Conservation (phyloP, 78 protist species). For the Polysphondylium violaceum region DNA sequence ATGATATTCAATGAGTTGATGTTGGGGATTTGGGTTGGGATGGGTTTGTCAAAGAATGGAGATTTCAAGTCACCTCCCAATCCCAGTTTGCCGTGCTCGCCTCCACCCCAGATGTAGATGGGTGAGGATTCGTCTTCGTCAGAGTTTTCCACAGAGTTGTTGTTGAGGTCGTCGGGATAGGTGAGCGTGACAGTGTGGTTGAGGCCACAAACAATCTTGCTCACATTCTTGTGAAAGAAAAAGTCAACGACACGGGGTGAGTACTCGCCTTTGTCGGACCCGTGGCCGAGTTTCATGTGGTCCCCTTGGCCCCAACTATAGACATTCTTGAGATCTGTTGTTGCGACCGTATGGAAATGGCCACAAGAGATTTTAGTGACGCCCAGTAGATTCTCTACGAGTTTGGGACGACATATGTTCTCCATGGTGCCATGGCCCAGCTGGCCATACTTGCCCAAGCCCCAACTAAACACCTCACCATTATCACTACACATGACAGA, state of each 20-base stretch:
- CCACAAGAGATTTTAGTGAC: constrained; percentile 68
- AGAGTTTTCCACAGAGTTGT: neutral
- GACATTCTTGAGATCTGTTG: constrained; percentile 51
- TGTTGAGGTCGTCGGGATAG: neutral
- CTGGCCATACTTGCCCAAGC: constrained; percentile 51
- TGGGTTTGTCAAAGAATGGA: constrained; percentile 67
- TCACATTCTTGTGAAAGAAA: constrained; percentile 58
- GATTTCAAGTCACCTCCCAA: constrained; percentile 55
- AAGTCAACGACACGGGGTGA: constrained; percentile 47
- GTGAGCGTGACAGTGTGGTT: constrained; percentile 54
- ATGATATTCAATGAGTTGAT: constrained; percentile 51
- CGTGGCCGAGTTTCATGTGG: constrained; percentile 74
- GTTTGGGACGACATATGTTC: constrained; percentile 19
- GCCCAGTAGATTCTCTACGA: constrained; percentile 29
- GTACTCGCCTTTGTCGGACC: constrained; percentile 25
- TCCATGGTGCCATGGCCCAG: constrained; percentile 56
- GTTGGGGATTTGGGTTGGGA: constrained; percentile 38
- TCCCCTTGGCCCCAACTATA: constrained; percentile 80
- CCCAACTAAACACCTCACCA: constrained; percentile 81
- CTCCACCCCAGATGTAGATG: constrained; percentile 60
- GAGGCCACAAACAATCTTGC: constrained; percentile 57
- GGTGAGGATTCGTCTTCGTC: neutral
- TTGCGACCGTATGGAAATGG: constrained; percentile 64
- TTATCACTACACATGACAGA: constrained; percentile 46
- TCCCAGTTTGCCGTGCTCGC: constrained; percentile 72